These are phyloP conservation scores for Phytophthora cactorum DNA, from an alignment of 352 stramenopile species.

Conservation along the genomic window DNA sequence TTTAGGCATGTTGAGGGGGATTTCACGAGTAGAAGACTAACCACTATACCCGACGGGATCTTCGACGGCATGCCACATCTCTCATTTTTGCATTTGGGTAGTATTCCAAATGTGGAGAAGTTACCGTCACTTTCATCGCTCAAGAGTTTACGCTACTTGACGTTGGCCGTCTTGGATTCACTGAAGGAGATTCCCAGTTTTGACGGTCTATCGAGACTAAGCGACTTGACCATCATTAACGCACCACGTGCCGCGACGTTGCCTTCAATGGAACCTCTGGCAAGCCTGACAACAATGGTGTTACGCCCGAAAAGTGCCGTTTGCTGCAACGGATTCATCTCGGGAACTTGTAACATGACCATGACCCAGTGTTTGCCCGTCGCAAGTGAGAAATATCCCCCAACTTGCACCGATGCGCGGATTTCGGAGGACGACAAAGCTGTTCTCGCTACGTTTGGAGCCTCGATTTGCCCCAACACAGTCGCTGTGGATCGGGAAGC, in stretches of 20 bases:
- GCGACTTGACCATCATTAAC: slow-evolving; percentile 30
- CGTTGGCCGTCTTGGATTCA: slow-evolving; percentile 25
- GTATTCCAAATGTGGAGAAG: slow-evolving; percentile 28
- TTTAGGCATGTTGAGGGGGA: slow-evolving; percentile 41
- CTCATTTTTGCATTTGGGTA: slow-evolving; percentile 41
- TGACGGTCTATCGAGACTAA: slow-evolving; percentile 25
- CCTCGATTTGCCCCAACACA: slow-evolving; percentile 13
- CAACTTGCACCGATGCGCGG: slow-evolving; percentile 24
- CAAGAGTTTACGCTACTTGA: slow-evolving; percentile 39
- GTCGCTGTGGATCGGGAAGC: slow-evolving; percentile 12
- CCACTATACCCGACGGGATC: slow-evolving; percentile 18
- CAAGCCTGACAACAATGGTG: slow-evolving; percentile 24
- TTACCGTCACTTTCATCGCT: slow-evolving; percentile 43
- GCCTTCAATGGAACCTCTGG: slow-evolving; percentile 24
- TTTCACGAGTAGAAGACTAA: slow-evolving; percentile 32
- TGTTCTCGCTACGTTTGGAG: slow-evolving; percentile 2
- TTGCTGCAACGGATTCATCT: slow-evolving; percentile 48
- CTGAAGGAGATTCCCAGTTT: slow-evolving; percentile 34
- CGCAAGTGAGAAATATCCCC: slow-evolving; percentile 18
- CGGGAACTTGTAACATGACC: slow-evolving; percentile 29
- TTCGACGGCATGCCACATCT: slow-evolving; percentile 48
- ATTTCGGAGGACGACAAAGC: slow-evolving; percentile 18
- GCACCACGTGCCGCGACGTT: slow-evolving; percentile 11
- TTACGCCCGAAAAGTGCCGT: slow-evolving; percentile 28
- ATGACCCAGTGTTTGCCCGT: slow-evolving; percentile 33